phyloP scores from a whole-genome alignment of 805 yeast genomes.

The Pachysolen tannophilus region DNA sequence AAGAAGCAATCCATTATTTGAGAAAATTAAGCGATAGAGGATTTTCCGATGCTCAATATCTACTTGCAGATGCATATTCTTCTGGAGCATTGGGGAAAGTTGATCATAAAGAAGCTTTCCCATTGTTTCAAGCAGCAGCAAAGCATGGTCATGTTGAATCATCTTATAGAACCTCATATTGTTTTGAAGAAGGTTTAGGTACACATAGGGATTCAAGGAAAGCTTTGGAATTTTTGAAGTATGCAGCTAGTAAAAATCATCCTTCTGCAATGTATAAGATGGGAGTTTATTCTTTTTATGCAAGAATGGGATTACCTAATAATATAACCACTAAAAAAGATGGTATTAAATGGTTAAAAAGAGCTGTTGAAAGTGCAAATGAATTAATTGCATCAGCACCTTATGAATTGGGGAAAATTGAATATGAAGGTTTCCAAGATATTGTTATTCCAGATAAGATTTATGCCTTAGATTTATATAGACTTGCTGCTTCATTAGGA shows the following conservation, averaged over 20 bases:
- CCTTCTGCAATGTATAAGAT: slow-evolving; percentile 95
- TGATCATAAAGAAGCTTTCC: slow-evolving; percentile 70
- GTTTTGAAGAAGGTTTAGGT: slow-evolving; percentile 93
- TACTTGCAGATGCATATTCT: slow-evolving; percentile 82
- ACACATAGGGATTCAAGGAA: slow-evolving; percentile 82
- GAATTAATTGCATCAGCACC: slow-evolving; percentile 92
- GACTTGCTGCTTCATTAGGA: slow-evolving; percentile 84
- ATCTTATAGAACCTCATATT: slow-evolving; percentile 84
- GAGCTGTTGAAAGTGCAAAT: slow-evolving; percentile 80
- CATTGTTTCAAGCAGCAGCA: slow-evolving; percentile 79
- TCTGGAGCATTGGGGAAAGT: slow-evolving; percentile 79
- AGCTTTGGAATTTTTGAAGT: slow-evolving; percentile 72
- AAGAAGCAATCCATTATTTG: slow-evolving; percentile 69
- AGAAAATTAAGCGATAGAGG: slow-evolving; percentile 72
- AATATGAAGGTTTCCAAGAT: slow-evolving; percentile 78
- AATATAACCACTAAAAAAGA: slow-evolving; percentile 65
- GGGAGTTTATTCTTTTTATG: slow-evolving; percentile 80
- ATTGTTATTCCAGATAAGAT: slow-evolving; percentile 74
- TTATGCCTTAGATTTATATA: slow-evolving; percentile 80
- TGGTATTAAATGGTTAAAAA: slow-evolving; percentile 88
- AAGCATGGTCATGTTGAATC: slow-evolving; percentile 90
- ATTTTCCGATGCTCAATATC: slow-evolving; percentile 83
- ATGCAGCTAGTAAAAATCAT: slow-evolving; percentile 86
- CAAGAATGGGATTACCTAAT: slow-evolving; percentile 72
- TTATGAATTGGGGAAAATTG: slow-evolving; percentile 80